phyloP scores from a whole-genome alignment of 495 filamentous ascomycete species.

The Penicillium macrosclerotiorum region DNA sequence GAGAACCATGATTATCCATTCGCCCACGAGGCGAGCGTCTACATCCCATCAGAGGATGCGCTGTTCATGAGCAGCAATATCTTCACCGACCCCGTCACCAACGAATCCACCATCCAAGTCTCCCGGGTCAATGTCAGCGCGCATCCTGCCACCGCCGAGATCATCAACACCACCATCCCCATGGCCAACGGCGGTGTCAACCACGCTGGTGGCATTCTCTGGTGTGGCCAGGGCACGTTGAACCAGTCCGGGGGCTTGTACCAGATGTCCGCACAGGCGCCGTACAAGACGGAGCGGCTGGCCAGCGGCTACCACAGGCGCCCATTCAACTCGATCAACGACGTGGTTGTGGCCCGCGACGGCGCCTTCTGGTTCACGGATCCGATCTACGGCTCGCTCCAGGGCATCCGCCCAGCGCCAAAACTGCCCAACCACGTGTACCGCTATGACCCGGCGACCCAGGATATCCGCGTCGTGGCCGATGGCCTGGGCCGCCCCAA shows the following conservation, averaged over 20 bases:
- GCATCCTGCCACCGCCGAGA: conserved; percentile 31
- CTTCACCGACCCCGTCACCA: conserved; percentile 27
- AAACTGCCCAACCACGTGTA: conserved; percentile 49
- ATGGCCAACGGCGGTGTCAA: conserved; percentile 58
- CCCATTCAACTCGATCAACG: conserved; percentile 47
- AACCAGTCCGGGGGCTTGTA: conserved; percentile 49
- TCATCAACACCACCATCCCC: conserved; percentile 43
- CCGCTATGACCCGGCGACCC: conserved; percentile 48
- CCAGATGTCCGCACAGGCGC: conserved; percentile 27
- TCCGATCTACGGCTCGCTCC: conserved; percentile 46
- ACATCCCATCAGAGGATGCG: conserved; percentile 44
- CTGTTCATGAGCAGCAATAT: conserved; percentile 62
- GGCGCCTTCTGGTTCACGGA: conserved; percentile 58
- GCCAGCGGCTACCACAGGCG: conserved; percentile 44
- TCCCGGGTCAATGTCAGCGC: conserved; percentile 29
- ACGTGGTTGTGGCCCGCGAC: conserved; percentile 41
- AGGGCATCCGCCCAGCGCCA: conserved; percentile 44
- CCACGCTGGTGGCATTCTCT: conserved; percentile 38
- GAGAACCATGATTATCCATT: conserved; percentile 39
- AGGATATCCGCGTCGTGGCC: conserved; percentile 47
- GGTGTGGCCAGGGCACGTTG: conserved; percentile 53
- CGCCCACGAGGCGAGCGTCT: conserved; percentile 65
- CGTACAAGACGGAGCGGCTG: conserved; percentile 31
- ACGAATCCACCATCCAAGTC: conserved; percentile 36
- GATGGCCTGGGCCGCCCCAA: conserved; percentile 50